Evolutionary conservation across 1,284 basidiomycete species (phyloP).

Genomic region (Melampsora medusae): DNA sequence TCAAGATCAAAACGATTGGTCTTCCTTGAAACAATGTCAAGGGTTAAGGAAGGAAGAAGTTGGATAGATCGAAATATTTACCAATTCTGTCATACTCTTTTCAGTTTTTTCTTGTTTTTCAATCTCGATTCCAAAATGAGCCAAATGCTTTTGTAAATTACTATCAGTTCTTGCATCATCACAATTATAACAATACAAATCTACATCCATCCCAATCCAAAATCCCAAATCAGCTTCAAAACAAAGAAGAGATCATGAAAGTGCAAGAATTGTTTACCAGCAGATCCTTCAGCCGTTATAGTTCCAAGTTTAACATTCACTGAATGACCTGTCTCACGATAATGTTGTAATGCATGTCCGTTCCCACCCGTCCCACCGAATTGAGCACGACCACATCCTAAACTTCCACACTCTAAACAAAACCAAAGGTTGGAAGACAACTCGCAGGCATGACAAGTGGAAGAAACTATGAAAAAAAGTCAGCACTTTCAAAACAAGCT

Average conservation of each 20-base stretch:
- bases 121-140: constrained; percentile 83
- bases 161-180: constrained; percentile 83
- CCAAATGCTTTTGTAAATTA: constrained; percentile 71
- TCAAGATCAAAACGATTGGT: background rate
- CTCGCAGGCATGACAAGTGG: constrained; percentile 73
- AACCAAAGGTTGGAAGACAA: constrained; percentile 90
- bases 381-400: constrained; percentile 86
- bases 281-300: constrained; percentile 89
- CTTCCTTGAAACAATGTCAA: background rate
- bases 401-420: constrained; percentile 87
- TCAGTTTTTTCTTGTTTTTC: constrained; percentile 83
- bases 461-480: constrained; percentile 62
- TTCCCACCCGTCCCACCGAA: constrained; percentile 84
- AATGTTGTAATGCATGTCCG: constrained; percentile 84
- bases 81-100: constrained; percentile 94
- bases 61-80: constrained; percentile 55
- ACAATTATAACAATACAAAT: constrained; percentile 91
- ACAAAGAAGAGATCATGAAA: background rate
- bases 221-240: background rate
- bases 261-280: constrained; percentile 61
- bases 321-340: constrained; percentile 70
- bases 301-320: constrained; percentile 93
- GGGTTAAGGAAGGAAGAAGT: background rate
- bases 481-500: constrained; percentile 18
- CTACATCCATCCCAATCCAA: constrained; percentile 58